These are phyloP conservation scores for Cruciata laevipes DNA, from an alignment of 257 asterid species.

Conservation along the genomic window DNA sequence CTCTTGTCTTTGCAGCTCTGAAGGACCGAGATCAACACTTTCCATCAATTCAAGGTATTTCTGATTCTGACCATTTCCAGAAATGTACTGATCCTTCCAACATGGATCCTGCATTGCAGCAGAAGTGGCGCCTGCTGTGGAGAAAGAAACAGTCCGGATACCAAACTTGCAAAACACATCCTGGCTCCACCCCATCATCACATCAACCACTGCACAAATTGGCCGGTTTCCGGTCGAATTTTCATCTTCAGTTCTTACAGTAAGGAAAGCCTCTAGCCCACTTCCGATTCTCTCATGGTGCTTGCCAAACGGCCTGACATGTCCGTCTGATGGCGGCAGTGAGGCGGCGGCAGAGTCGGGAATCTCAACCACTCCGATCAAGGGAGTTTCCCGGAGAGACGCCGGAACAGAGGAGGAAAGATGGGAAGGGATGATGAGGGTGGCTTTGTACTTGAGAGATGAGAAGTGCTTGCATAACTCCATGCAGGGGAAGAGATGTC, in stretches of 20 bases:
- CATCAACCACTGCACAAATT: conserved; percentile 53
- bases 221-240: conserved; percentile 28
- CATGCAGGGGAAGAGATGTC: conserved; percentile 58
- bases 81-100: conserved; percentile 46
- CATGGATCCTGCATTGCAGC: conserved; percentile 57
- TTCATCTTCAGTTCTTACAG: conserved; percentile 19
- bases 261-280: conserved; percentile 44
- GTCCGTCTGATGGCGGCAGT: conserved; percentile 12
- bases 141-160: conserved; percentile 42
- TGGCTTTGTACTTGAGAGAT: conserved; percentile 31
- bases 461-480: conserved; percentile 59
- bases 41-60: conserved; percentile 41
- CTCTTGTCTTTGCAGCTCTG: conserved; percentile 33
- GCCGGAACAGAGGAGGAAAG: conserved; percentile 52
- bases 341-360: conserved; percentile 25
- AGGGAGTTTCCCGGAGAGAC: conserved; percentile 13
- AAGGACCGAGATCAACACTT: conserved; percentile 32
- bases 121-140: conserved; percentile 59
- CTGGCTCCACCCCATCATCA: conserved; percentile 70
- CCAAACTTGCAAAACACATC: conserved; percentile 39
- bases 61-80: conserved; percentile 36
- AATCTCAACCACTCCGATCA: conserved; percentile 20
- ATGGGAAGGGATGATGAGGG: conserved; percentile 50
- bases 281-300: conserved; percentile 29
- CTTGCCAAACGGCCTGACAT: conserved; percentile 9